A percentile compares a stretch with the other conserved stretches of the same genome.
Evolutionary conservation across 1,284 basidiomycete genomes (phyloP).

Genomic region (Sphaerobolus stellatus): DNA sequence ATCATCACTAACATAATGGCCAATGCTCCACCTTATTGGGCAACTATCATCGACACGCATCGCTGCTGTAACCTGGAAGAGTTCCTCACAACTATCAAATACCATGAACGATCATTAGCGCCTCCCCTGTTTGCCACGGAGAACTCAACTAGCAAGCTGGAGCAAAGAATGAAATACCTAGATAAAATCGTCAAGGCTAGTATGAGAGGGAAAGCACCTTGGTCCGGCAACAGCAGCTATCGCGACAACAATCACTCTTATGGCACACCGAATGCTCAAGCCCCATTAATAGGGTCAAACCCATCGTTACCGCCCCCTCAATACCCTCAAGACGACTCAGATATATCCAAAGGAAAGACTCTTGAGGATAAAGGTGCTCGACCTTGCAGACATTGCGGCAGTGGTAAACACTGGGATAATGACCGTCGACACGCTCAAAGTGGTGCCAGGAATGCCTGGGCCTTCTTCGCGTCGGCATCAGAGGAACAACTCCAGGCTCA

Average conservation of each 20-base stretch:
- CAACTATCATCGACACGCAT: conserved; percentile 20
- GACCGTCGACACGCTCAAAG: conserved; percentile 24
- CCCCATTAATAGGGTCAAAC: conserved; percentile 5
- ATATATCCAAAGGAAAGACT: conserved; percentile 23
- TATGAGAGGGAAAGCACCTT: too few relatives aligned
- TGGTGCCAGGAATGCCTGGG: conserved; percentile 18
- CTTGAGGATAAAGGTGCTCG: conserved; percentile 24
- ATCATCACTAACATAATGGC: conserved; percentile 24
- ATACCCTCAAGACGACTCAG: conserved; percentile 18
- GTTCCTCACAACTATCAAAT: conserved; percentile 21
- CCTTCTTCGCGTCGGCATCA: conserved; percentile 15
- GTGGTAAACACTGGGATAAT: conserved; percentile 25
- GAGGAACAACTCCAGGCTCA: conserved; percentile 20
- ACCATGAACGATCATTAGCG: conserved; percentile 20
- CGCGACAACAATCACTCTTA: too few relatives aligned
- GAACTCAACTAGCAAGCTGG: not conserved
- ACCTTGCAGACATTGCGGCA: conserved; percentile 26
- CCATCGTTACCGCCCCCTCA: conserved; percentile 2
- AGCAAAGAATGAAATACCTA: not conserved
- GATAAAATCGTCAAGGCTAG: not conserved
- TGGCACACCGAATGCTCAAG: not conserved
- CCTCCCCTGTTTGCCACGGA: conserved; percentile 14
- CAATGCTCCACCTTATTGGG: conserved; percentile 24
- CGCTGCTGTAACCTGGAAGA: conserved; percentile 13
- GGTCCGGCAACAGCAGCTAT: not conserved